Evolutionary conservation across 768 basidiomycete species (phyloP), one percentile per base, ranked within the genome.

Genomic region (Tricholoma bakamatsutake): DNA sequence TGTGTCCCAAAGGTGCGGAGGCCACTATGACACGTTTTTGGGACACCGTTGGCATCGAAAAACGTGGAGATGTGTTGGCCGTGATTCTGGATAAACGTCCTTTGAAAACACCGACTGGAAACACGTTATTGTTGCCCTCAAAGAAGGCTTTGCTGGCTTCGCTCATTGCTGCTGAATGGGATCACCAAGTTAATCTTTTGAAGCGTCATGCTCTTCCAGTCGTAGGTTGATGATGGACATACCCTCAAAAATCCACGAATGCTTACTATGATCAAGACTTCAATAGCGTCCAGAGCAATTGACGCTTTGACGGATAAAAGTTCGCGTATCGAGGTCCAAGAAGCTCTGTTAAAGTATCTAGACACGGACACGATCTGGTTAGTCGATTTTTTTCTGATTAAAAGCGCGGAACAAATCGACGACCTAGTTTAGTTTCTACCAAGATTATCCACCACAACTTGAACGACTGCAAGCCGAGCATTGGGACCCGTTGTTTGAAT

Each of bases 311-410:
- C 73, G 15, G 80, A 90, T 52, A 72, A 78, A 50, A 64, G 69
- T 21, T 81, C 81, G 15, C 77, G 87, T 27, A 64, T 67, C 13
- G 79, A 89, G 54, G 88, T 94, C 17, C 80, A 82, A 33, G 76
- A 80, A 24, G 78, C 84, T 10, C 71, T 98, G 42, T 70, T 97
- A 42, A 81, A 83, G 55, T 98, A 97, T 70, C 73, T 98, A 30
- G 91, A 97, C 65, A 98, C 96, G 2, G 97, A 99, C 68, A 93
- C 97, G 1, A 81, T 97, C 57, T 93, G 90, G 93, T 91, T 54
- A 74, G 65, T 54, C 18, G 7, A 35, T 51, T 54, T 34, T 35
- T 10, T 50, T 46, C 52, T 21, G 28, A 11, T 13, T 5, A 27
- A 5, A 27, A 27, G 27, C 33, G 34, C 27, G 13, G 10, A 13